phyloP scores from a whole-genome alignment of 2,329 filamentous ascomycete species.

The Aspergillus sp. region DNA sequence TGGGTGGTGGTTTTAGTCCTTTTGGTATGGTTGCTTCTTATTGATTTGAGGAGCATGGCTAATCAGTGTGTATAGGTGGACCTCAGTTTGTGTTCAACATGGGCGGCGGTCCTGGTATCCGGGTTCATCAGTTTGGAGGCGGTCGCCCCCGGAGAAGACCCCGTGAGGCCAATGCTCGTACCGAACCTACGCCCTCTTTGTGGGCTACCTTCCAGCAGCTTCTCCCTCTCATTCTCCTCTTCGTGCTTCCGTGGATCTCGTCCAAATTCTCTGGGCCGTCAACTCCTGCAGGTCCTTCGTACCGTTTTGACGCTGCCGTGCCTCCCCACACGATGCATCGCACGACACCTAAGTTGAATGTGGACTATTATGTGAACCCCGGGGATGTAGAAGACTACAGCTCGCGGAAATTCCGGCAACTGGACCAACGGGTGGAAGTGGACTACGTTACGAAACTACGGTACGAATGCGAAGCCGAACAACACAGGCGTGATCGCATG shows the following conservation, averaged over 20 bases:
- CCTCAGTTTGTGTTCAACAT: constrained; percentile 95
- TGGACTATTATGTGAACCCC: constrained; percentile 86
- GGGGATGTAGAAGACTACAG: constrained; percentile 71
- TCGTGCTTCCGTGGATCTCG: constrained; percentile 79
- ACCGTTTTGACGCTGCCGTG: constrained; percentile 72
- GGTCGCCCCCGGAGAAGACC: constrained; percentile 74
- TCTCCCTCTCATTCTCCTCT: constrained; percentile 84
- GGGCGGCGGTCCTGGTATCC: constrained; percentile 84
- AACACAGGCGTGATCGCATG: constrained; percentile 64
- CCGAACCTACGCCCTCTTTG: constrained; percentile 54
- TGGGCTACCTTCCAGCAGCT: constrained; percentile 67
- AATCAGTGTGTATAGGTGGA: constrained; percentile 51
- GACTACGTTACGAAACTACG: constrained; percentile 69
- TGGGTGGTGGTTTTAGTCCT: constrained; percentile 62
- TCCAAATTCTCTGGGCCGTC: constrained; percentile 68
- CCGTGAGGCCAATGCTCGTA: constrained; percentile 60
- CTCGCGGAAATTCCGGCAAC: constrained; percentile 66
- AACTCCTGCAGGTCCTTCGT: constrained; percentile 62
- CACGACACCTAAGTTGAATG: constrained; percentile 67
- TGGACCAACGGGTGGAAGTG: constrained; percentile 77
- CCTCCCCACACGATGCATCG: constrained; percentile 75
- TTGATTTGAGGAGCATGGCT: constrained; percentile 9
- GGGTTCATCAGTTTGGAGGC: constrained; percentile 95
- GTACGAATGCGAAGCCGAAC: constrained; percentile 73
- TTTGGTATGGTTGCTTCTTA: constrained; percentile 56